Evolutionary conservation across 148 eudicot genomes (phyloP).

Genomic region (Heliosperma pusillum): DNA sequence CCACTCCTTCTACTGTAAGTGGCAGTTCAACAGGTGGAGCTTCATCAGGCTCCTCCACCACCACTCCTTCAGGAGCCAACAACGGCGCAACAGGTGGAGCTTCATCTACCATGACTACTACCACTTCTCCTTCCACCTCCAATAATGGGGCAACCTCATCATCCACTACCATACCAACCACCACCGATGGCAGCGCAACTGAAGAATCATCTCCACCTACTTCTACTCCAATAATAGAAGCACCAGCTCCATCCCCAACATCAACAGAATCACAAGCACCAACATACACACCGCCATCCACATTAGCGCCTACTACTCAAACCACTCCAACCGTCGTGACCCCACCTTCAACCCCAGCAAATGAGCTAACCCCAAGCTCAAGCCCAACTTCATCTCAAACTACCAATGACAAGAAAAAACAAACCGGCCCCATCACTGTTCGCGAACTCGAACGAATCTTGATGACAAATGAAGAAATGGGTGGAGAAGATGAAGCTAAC

Average conservation of each 20-base stretch:
- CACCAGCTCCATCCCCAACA: neutral
- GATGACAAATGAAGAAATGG: slow-evolving; percentile 20
- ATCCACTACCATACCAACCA: neutral
- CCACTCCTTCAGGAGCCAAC: neutral
- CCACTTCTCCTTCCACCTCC: neutral
- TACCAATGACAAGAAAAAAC: neutral
- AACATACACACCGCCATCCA: neutral
- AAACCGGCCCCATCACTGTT: slow-evolving; percentile 8
- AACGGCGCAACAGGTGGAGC: neutral
- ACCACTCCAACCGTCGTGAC: neutral
- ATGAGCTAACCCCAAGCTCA: neutral
- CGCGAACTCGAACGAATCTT: slow-evolving; percentile 19
- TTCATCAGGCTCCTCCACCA: neutral
- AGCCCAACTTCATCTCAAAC: slow-evolving; percentile 1
- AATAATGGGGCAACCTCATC: neutral
- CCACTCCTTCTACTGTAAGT: neutral
- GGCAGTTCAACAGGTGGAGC: neutral
- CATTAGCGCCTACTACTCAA: neutral
- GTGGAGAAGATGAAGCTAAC: slow-evolving; percentile 7
- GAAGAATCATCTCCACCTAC: neutral
- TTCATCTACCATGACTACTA: neutral
- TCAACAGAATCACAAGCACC: neutral
- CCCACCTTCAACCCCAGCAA: neutral
- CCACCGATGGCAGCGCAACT: neutral
- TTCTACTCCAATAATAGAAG: neutral